Evolutionary conservation across 1,139 yeast genomes (phyloP), one percentile per base, ranked within the genome.

Genomic region (Debaryomyces sp.): DNA sequence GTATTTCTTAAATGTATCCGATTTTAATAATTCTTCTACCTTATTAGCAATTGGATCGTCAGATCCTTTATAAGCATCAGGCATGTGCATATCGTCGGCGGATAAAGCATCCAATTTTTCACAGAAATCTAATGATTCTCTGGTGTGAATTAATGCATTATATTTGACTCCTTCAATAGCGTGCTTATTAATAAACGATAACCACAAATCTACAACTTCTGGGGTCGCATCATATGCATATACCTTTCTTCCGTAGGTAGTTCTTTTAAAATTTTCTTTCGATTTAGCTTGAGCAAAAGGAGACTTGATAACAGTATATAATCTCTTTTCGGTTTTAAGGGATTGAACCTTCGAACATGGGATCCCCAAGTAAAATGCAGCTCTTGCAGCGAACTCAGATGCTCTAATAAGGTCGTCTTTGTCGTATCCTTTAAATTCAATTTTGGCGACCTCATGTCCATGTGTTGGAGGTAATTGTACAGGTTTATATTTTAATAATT

Each of bases 231-330:
- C 98, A 76, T 81, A 91, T 17, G 91, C 89, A 54, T 78, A 77
- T 55, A 94, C 74, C 54, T 81, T 70, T 53, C 96, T 82, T 61
- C 87, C 83, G 66, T 82, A 89, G 0, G 98, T 94, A 47, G 82
- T 80, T 72, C 98, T 84, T 72, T 89, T 89, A 72, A 89, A 94
- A 74, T 94, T 94, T 71, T 94, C 97, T 71, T 94, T 94, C 8
- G 96, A 81, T 66, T 92, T 92, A 47, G 98, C 96, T 64, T 89
- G 96, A 30, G 89, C 97, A 66, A 94, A 94, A 1, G 98, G 98
- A 4, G 97, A 86, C 65, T 87, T 82, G 59, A 88, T 90, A 47
- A 94, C 97, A 0, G 99, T 94, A 89, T 96, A 94, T 58, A 91
- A 82, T 55, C 78, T 62, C 58, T 73, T 74, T 68, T 92, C 95